phyloP scores from a whole-genome alignment of 129 eudicot genomes.

The Pseudognaphalium luteoalbum region DNA sequence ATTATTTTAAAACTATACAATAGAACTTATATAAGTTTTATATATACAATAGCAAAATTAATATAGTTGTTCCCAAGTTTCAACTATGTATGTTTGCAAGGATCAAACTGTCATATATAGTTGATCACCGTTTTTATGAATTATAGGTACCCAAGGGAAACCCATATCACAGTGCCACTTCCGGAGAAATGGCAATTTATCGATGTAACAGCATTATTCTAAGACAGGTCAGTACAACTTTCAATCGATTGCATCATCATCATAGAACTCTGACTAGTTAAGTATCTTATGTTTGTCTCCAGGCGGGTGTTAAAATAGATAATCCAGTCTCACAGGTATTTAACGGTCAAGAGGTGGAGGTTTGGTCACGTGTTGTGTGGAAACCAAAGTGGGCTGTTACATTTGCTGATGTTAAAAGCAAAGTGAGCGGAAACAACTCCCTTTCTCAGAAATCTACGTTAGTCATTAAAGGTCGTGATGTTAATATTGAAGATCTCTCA shows the following conservation, averaged over 20 bases:
- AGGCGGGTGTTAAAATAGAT: constrained; percentile 86
- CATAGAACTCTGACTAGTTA: background rate
- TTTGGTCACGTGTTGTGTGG: constrained; percentile 91
- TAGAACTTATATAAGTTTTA: background rate
- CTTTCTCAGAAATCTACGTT: constrained; percentile 77
- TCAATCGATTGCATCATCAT: background rate
- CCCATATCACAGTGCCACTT: constrained; percentile 98
- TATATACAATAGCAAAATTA: too few relatives aligned
- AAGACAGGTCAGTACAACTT: constrained; percentile 53
- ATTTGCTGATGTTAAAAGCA: constrained; percentile 62
- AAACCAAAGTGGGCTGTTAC: constrained; percentile 93
- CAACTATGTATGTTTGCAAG: background rate
- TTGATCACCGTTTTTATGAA: background rate
- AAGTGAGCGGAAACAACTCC: constrained; percentile 60
- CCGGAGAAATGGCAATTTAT: constrained; percentile 94
- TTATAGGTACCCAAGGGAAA: constrained; percentile 89
- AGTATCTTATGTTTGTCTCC: constrained; percentile 17
- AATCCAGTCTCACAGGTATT: constrained; percentile 66
- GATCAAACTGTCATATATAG: background rate
- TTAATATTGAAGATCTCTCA: constrained; percentile 59
- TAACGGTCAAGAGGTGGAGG: constrained; percentile 95
- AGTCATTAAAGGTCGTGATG: constrained; percentile 64
- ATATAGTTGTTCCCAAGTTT: background rate
- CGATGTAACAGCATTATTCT: constrained; percentile 77
- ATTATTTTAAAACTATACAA: background rate